Percentiles rank a stretch among this genome's conserved stretches.
Evolutionary conservation across 2,329 filamentous ascomycete species (phyloP).

Genomic region (Aspergillus sp.): DNA sequence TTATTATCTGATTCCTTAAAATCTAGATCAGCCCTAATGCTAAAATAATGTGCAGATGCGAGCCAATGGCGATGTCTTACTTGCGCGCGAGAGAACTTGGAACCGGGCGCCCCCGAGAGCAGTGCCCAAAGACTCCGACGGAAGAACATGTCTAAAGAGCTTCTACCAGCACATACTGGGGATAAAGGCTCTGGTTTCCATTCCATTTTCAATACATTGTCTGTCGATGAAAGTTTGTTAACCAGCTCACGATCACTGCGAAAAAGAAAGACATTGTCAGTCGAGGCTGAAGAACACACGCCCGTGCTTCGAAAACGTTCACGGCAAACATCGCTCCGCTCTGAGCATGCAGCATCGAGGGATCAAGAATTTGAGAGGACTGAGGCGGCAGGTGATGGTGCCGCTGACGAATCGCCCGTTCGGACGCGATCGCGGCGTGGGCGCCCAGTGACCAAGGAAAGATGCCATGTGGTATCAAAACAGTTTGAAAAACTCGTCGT

Average conservation of each 20-base stretch:
- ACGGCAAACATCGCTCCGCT: conserved; percentile 25
- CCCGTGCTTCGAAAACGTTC: conserved; percentile 45
- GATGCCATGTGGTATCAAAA: conserved; percentile 34
- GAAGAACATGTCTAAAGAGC: conserved; percentile 62
- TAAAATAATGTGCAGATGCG: conserved; percentile 46
- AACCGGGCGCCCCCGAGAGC: conserved; percentile 23
- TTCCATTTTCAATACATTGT: conserved; percentile 68
- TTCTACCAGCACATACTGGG: conserved; percentile 63
- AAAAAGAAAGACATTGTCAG: conserved; percentile 76
- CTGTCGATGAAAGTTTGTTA: conserved; percentile 64
- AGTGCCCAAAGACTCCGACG: conserved; percentile 47
- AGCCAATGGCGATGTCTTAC: conserved; percentile 57
- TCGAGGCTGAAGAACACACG: conserved; percentile 47
- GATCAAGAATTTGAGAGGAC: conserved; percentile 15
- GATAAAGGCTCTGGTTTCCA: conserved; percentile 62
- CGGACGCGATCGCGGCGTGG: conserved; percentile 54
- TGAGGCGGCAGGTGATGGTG: conserved; percentile 9
- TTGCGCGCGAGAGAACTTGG: conserved; percentile 42
- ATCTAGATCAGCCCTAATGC: conserved; percentile 9
- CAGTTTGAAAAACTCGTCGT: conserved; percentile 48
- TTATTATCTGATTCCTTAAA: neutral
- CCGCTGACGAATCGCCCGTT: conserved; percentile 14
- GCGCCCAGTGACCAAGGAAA: conserved; percentile 37
- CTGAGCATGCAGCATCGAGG: conserved; percentile 15
- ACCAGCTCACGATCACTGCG: conserved; percentile 71